Conservation (phyloP, 352 stramenopile species). For the Pythium brachiatum region DNA sequence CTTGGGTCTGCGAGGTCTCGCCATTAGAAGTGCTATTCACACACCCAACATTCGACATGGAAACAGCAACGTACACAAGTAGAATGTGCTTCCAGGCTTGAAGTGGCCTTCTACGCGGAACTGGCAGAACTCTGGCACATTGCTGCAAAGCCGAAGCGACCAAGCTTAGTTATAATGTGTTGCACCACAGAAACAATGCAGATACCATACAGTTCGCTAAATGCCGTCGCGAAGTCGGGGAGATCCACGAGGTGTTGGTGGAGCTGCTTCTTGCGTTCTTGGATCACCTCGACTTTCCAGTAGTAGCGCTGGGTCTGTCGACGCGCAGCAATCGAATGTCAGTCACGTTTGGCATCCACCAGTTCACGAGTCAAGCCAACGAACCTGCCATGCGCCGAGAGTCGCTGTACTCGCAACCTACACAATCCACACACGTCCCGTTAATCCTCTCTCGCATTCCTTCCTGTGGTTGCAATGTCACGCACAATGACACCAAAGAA, state of each 20-base stretch:
- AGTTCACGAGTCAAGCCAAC: not conserved
- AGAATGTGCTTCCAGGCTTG: constrained; percentile 74
- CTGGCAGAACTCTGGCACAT: constrained; percentile 82
- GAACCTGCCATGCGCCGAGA: constrained; percentile 80
- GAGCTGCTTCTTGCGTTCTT: constrained; percentile 80
- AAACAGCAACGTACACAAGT: constrained; percentile 47
- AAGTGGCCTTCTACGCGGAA: constrained; percentile 61
- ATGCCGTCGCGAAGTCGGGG: constrained; percentile 52
- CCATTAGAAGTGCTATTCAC: constrained; percentile 1
- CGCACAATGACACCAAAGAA: constrained; percentile 79
- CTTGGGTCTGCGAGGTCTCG: constrained; percentile 50
- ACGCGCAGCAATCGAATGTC: not conserved
- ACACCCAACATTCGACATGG: not conserved
- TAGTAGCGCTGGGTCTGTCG: constrained; percentile 81
- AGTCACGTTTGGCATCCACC: not conserved
- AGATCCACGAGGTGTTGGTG: constrained; percentile 57
- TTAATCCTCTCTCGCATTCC: not conserved
- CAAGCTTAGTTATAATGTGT: not conserved
- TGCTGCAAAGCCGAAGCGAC: constrained; percentile 23
- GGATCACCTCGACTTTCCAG: constrained; percentile 88
- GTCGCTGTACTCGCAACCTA: constrained; percentile 71
- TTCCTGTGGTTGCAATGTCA: not conserved
- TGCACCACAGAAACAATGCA: not conserved
- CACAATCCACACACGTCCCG: not conserved
- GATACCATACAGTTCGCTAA: constrained; percentile 47